These are phyloP conservation scores for Pseudognaphalium luteoalbum DNA, from an alignment of 129 eudicot species.

Conservation along the genomic window DNA sequence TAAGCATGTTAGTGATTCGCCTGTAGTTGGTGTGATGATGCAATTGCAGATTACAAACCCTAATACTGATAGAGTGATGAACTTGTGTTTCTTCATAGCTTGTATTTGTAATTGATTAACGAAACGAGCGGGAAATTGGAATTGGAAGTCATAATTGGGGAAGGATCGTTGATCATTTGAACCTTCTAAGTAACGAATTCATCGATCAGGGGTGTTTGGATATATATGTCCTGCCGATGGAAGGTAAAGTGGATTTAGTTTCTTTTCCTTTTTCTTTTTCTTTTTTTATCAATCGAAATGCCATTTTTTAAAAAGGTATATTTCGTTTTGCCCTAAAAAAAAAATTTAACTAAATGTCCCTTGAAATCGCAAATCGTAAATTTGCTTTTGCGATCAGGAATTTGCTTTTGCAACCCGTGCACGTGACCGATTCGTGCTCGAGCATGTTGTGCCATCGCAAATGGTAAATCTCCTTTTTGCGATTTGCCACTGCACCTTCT, in stretches of 20 bases:
- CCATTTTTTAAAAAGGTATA: too few relatives aligned
- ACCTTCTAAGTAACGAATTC: not conserved
- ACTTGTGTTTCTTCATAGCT: conserved; percentile 20
- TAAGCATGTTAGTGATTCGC: conserved; percentile 78
- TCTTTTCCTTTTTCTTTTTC: too few relatives aligned
- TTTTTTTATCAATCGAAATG: too few relatives aligned
- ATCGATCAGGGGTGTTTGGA: not conserved
- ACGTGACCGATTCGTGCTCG: too few relatives aligned
- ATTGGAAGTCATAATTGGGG: not conserved
- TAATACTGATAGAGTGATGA: conserved; percentile 25
- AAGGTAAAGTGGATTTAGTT: not conserved
- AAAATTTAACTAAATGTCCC: too few relatives aligned
- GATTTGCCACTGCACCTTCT: too few relatives aligned
- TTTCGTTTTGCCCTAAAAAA: too few relatives aligned
- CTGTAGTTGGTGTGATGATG: conserved; percentile 27
- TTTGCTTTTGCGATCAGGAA: too few relatives aligned
- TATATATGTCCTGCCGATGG: not conserved
- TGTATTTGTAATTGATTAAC: not conserved
- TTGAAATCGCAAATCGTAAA: too few relatives aligned
- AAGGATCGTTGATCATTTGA: not conserved
- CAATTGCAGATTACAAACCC: conserved; percentile 33
- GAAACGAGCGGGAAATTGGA: not conserved
- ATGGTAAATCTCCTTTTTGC: too few relatives aligned
- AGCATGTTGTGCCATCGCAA: too few relatives aligned
- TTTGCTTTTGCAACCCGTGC: too few relatives aligned